Conservation (phyloP, 2,329 filamentous ascomycete genomes). For the Phaeosphaeriaceae sp. region DNA sequence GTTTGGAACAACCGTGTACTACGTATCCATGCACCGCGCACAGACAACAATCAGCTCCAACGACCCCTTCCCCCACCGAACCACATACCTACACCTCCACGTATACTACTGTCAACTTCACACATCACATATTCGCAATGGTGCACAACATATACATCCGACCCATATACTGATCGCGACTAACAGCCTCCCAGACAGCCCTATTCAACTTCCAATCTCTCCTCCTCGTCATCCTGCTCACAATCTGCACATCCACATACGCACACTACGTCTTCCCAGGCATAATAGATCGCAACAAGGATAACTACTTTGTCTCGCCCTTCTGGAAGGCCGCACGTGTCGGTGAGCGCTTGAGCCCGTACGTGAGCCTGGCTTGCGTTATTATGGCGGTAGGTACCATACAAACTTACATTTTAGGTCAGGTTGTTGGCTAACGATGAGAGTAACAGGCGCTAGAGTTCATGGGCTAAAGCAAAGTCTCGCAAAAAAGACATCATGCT, state of each 20-base stretch:
- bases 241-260: slow-evolving; percentile 96
- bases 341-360: slow-evolving; percentile 91
- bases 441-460: slow-evolving; percentile 41
- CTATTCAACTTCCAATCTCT: slow-evolving; percentile 99
- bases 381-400: slow-evolving; percentile 77
- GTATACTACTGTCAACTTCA: background rate
- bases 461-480: slow-evolving; percentile 23
- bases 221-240: slow-evolving; percentile 88
- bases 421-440: slow-evolving; percentile 9
- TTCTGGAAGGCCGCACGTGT: slow-evolving; percentile 97
- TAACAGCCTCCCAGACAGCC: slow-evolving; percentile 70
- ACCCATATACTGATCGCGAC: background rate
- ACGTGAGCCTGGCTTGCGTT: slow-evolving; percentile 92
- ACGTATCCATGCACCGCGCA: slow-evolving; percentile 3
- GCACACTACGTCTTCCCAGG: slow-evolving; percentile 87
- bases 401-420: too few species aligned
- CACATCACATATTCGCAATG: slow-evolving; percentile 11
- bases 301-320: slow-evolving; percentile 78
- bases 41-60: slow-evolving; percentile 1
- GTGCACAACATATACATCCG: slow-evolving; percentile 6
- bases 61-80: background rate
- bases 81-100: background rate
- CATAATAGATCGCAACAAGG: slow-evolving; percentile 91
- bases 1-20: too few species aligned
- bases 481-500: too few species aligned